These are phyloP conservation scores for Ophiocordyceps polyrhachis-furcata DNA, from an alignment of 2,329 filamentous ascomycete genomes.

Conservation along the genomic window DNA sequence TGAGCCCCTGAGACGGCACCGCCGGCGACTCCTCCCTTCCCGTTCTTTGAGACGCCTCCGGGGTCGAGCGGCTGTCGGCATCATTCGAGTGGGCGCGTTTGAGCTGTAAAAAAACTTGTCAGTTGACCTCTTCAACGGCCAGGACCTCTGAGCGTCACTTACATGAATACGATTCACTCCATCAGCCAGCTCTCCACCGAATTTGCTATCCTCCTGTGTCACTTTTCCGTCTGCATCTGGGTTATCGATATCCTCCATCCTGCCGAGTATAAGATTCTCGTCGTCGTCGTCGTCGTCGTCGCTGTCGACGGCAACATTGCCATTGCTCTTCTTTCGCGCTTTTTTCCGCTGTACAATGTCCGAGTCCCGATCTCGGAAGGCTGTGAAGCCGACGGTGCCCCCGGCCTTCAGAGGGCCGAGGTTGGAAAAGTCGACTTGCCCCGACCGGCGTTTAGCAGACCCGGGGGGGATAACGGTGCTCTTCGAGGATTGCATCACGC, in stretches of 20 bases:
- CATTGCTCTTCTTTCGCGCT: slow-evolving; percentile 43
- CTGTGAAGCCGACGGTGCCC: slow-evolving; percentile 79
- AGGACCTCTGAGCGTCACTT: slow-evolving; percentile 11
- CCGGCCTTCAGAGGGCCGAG: slow-evolving; percentile 68
- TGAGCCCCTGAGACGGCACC: slow-evolving; percentile 1
- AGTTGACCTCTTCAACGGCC: background rate
- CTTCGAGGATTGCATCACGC: slow-evolving; percentile 57
- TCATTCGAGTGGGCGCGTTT: slow-evolving; percentile 67
- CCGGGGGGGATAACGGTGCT: slow-evolving; percentile 39
- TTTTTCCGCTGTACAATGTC: slow-evolving; percentile 36
- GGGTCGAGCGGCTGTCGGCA: slow-evolving; percentile 24
- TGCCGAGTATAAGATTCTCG: slow-evolving; percentile 33
- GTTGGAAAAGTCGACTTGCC: slow-evolving; percentile 68
- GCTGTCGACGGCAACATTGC: slow-evolving; percentile 52
- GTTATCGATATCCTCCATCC: slow-evolving; percentile 46
- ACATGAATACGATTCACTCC: slow-evolving; percentile 70
- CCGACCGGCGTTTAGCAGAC: slow-evolving; percentile 58
- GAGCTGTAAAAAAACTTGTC: slow-evolving; percentile 24
- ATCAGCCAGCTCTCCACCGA: slow-evolving; percentile 58
- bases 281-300: slow-evolving; percentile 48
- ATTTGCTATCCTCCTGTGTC: slow-evolving; percentile 52
- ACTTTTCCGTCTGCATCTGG: slow-evolving; percentile 41
- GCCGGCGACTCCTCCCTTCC: slow-evolving; percentile 23
- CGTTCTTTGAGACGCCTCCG: slow-evolving; percentile 16
- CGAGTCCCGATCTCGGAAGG: slow-evolving; percentile 57